Base-by-base conservation (phyloP, 1,139 yeast species). In the Yamadazyma diddensiae region DNA sequence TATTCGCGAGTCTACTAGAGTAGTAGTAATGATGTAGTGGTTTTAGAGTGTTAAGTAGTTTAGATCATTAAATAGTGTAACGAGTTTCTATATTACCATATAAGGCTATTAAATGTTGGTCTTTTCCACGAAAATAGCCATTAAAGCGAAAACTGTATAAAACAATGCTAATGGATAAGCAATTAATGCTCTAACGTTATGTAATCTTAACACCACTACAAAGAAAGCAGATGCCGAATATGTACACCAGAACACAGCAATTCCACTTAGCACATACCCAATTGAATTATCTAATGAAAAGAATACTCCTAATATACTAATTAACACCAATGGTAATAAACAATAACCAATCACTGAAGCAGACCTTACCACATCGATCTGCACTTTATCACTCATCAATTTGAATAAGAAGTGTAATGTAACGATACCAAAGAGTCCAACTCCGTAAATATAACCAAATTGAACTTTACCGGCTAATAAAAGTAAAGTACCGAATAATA, bases 311-410 rank as follows among this genome's bases (percentile, higher is more conserved):
- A 82, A 47, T 1, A 82, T 82, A 47, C 95, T 78, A 24, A 87
- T 70, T 33, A 83, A 72, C 18, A 92, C 97, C 41, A 94, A 67
- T 2, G 99, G 99, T 38, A 92, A 66, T 50, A 94, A 68, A 53
- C 97, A 90, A 62, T 92, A 92, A 2, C 99, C 99, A 37, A 92
- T 70, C 9, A 92, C 95, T 6, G 95, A 84, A 7, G 97, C 95
- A 0, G 94, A 82, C 42, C 90, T 71, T 23, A 77, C 62, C 47
- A 86, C 69, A 45, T 83, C 94, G 36, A 85, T 73, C 33, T 75
- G 67, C 35, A 58, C 67, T 22, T 50, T 45, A 15, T 67, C 73
- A 45, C 90, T 79, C 99, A 92, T 92, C 43, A 88, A 69, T 55
- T 84, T 87, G 55, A 94, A 82, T 39, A 94, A 69, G 45, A 77